Evolutionary conservation across 768 basidiomycete species (phyloP).

Genomic region (Kwoniella newhampshirensis): DNA sequence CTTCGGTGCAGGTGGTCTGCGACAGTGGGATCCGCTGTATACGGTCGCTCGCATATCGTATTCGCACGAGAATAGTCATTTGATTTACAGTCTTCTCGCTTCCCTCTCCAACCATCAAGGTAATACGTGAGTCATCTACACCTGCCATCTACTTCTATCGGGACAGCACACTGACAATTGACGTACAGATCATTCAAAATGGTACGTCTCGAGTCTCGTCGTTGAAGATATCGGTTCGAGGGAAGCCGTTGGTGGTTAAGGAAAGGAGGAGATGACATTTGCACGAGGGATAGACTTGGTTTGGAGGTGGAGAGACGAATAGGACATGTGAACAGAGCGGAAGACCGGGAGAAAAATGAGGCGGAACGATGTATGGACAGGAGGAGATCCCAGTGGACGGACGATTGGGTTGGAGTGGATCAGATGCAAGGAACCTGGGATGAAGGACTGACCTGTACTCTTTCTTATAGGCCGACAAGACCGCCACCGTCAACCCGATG

Average conservation of each 20-base stretch:
- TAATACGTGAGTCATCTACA: conserved; percentile 18
- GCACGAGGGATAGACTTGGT: no score
- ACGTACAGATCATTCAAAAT: conserved; percentile 24
- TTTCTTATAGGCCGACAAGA: conserved; percentile 53
- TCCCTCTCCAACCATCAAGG: conserved; percentile 18
- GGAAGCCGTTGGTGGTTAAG: no score
- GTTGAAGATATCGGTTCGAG: no score
- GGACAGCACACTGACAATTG: not conserved
- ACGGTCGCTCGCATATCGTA: no score
- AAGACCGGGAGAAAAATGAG: not conserved
- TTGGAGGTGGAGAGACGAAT: not conserved
- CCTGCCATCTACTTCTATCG: not conserved
- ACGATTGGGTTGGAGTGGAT: not conserved
- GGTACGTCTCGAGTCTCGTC: conserved; percentile 15
- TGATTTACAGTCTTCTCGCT: no score
- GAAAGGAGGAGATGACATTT: no score
- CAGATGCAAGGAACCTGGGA: no score
- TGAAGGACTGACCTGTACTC: conserved; percentile 7
- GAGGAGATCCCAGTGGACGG: not conserved
- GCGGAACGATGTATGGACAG: not conserved
- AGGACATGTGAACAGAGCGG: not conserved
- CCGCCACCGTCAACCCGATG: conserved; percentile 71
- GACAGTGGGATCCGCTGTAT: no score
- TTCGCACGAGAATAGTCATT: no score
- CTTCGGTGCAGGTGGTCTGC: no score